Percentiles rank a stretch among this genome's conserved stretches.
Conservation (phyloP, 176 grass and related monocot species). For the Oryza officinalis region DNA sequence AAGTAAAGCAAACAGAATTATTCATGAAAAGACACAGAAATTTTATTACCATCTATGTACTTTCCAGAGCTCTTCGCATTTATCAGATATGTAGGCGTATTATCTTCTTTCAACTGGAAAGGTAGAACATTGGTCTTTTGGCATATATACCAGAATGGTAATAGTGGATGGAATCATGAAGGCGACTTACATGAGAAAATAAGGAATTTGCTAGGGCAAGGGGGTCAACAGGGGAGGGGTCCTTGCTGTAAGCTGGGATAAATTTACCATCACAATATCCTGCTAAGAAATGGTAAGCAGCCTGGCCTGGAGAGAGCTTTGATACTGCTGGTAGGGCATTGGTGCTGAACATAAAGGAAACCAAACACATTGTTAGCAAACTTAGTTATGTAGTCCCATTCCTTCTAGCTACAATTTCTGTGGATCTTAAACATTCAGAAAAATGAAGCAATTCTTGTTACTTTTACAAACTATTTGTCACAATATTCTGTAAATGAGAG, state of each 20-base stretch:
- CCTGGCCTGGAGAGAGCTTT: constrained; percentile 76
- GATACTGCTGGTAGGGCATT: constrained; percentile 55
- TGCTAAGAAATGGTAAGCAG: constrained; percentile 90
- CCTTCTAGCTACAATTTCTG: not conserved
- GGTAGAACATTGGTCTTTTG: constrained; percentile 18
- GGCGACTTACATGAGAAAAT: constrained; percentile 42
- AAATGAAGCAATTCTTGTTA: not conserved
- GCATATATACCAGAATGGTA: not conserved
- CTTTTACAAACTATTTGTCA: not conserved
- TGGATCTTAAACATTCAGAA: constrained; percentile 14
- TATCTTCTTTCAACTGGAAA: constrained; percentile 69
- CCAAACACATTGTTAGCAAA: not conserved
- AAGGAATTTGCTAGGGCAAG: constrained; percentile 72
- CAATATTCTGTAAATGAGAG: not conserved
- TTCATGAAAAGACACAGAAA: not conserved
- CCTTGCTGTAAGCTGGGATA: constrained; percentile 59
- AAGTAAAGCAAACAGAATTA: constrained; percentile 15
- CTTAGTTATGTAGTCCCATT: not conserved
- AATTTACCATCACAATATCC: constrained; percentile 88
- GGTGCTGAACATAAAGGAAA: constrained; percentile 56
- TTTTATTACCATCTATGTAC: constrained; percentile 52
- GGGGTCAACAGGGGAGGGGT: constrained; percentile 56
- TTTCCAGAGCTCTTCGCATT: constrained; percentile 70
- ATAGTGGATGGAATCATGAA: not conserved
- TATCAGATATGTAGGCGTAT: constrained; percentile 72